Base-by-base conservation (phyloP, 1,284 basidiomycete genomes). In the Blastosporella zonata region DNA sequence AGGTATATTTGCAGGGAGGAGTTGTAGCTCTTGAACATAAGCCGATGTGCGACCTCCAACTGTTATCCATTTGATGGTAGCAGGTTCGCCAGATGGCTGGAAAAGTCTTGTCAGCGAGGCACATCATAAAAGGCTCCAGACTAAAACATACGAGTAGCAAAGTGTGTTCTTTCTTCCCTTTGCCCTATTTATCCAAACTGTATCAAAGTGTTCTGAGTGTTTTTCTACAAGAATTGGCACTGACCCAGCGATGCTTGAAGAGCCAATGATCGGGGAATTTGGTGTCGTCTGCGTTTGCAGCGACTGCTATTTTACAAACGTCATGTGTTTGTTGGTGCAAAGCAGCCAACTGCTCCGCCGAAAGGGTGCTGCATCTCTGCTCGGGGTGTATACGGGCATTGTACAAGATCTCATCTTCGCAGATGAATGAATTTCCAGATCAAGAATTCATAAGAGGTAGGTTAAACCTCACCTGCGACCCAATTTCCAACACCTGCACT, bases 401-500 rank as follows among this genome's bases (percentile, higher is more conserved):
- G 65, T 89, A 93, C 22, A 93, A 67, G 38, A 93, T 82, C 67
- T 92, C 89, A 59, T 90, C 87, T 83, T 55, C 23, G 18, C 8
- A 43, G 20, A 27, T 37, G 48, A 57, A 42, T 41, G 21, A 28
- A 29, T 37, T 15, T 21, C n/a, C 20, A 22, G 28, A 23, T 17
- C 17, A 4, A 1, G 10, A n/a, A 20, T 31, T 18, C n/a, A n/a
- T 6, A 15, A 3, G 29, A 31, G 12, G 12, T 31, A 31, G 6
- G n/a, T 20, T 28, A 21, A 36, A 42, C 41, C 46, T 52, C 56
- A 81, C 87, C 87, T 56, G 88, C 88, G 1, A 91, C 80, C 87
- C 87, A 92, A 63, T 93, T 93, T 1, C 90, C 90, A 2, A 93
- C 79, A 0, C 90, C 90, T 2, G 87, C 87, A 54, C 79, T 85